These are phyloP conservation scores for Backusella liffmaniae DNA, from an alignment of 192 early-diverging fungal species.

Conservation along the genomic window DNA sequence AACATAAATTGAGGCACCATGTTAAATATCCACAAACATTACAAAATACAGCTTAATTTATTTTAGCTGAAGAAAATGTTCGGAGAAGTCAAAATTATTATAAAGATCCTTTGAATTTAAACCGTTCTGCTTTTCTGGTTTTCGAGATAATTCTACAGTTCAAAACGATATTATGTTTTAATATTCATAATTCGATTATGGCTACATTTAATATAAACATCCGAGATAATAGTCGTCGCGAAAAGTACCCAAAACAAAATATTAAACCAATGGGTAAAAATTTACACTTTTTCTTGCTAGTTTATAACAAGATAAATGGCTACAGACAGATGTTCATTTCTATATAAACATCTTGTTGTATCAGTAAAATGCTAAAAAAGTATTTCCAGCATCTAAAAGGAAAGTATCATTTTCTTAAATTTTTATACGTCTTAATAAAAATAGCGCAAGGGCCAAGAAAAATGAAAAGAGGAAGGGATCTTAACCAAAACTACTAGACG, in stretches of 20 bases:
- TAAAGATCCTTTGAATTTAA: not conserved
- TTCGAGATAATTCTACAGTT: not conserved
- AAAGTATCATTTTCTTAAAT: not conserved
- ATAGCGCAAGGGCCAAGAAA: not conserved
- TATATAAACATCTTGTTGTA: not conserved
- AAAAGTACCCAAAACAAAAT: not conserved
- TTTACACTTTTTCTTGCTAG: not conserved
- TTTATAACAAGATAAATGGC: not conserved
- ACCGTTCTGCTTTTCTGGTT: not conserved
- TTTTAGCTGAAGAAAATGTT: no score
- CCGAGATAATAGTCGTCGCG: not conserved
- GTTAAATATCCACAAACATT: no score
- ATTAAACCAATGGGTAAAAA: not conserved
- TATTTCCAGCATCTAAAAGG: not conserved
- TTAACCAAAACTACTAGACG: no score
- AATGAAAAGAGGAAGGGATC: not conserved
- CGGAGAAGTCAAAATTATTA: no score
- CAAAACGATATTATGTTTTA: not conserved
- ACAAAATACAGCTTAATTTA: no score
- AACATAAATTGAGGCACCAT: no score
- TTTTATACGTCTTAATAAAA: not conserved
- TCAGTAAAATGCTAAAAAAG: not conserved
- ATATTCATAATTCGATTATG: not conserved
- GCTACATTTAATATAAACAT: not conserved
- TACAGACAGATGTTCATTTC: not conserved